phyloP scores from a whole-genome alignment of 1,139 yeast genomes.

The Lodderomyces metapsilosis region DNA sequence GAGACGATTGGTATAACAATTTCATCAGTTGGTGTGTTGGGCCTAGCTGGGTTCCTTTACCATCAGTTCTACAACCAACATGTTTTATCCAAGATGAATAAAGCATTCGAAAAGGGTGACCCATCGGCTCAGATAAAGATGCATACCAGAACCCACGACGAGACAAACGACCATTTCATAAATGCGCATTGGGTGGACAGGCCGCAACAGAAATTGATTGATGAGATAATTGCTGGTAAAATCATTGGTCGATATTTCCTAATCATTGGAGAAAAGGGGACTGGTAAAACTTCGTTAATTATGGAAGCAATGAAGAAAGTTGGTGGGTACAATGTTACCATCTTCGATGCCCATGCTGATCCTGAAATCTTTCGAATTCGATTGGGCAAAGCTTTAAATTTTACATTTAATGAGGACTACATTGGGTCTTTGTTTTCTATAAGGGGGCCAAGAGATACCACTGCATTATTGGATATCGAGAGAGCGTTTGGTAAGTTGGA shows the following conservation, averaged over 20 bases:
- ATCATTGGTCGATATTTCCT: slow-evolving; percentile 67
- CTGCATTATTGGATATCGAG: slow-evolving; percentile 79
- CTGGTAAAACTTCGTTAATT: slow-evolving; percentile 77
- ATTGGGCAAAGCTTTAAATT: slow-evolving; percentile 72
- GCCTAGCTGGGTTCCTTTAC: slow-evolving; percentile 68
- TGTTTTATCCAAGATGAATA: slow-evolving; percentile 62
- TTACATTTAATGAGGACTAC: slow-evolving; percentile 76
- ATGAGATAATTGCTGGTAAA: slow-evolving; percentile 64
- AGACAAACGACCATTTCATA: slow-evolving; percentile 24
- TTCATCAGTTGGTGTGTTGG: slow-evolving; percentile 70
- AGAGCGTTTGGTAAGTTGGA: slow-evolving; percentile 77
- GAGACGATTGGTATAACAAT: slow-evolving; percentile 77
- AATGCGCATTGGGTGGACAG: slow-evolving; percentile 61
- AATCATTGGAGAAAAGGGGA: slow-evolving; percentile 81
- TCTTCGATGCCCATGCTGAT: slow-evolving; percentile 83
- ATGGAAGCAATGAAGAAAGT: slow-evolving; percentile 68
- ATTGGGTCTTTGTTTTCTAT: slow-evolving; percentile 81
- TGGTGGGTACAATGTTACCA: slow-evolving; percentile 63
- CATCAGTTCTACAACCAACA: slow-evolving; percentile 61
- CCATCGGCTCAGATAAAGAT: slow-evolving; percentile 60
- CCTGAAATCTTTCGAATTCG: slow-evolving; percentile 80
- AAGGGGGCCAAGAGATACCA: slow-evolving; percentile 82
- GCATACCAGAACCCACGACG: slow-evolving; percentile 41
- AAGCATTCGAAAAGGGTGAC: slow-evolving; percentile 68
- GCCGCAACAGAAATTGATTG: slow-evolving; percentile 64